phyloP scores from a whole-genome alignment of 371 early-diverging fungal species.

The Mucor saturninus region DNA sequence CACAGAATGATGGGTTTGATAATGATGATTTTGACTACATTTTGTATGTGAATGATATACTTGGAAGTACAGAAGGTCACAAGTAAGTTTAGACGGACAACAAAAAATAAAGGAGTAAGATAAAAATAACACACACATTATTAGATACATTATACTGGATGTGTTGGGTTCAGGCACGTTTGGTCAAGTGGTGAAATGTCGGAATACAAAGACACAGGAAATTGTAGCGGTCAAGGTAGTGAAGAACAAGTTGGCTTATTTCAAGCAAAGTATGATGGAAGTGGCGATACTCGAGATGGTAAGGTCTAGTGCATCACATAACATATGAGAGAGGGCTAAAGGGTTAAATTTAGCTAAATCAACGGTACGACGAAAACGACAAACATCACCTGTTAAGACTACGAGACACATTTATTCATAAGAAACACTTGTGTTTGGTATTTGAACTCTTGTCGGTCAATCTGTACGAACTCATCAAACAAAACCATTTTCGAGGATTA shows the following conservation, averaged over 20 bases:
- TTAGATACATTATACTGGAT: constrained; percentile 85
- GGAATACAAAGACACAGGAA: constrained; percentile 83
- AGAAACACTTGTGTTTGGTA: constrained; percentile 94
- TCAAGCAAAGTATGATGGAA: constrained; percentile 96
- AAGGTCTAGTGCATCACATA: constrained; percentile 5
- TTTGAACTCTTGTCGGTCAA: constrained; percentile 96
- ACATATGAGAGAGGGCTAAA: background rate
- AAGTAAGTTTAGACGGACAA: constrained; percentile 58
- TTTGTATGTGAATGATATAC: constrained; percentile 91
- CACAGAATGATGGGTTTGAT: constrained; percentile 92
- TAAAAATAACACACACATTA: background rate
- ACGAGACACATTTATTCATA: constrained; percentile 92
- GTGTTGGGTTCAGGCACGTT: constrained; percentile 98
- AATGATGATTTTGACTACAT: constrained; percentile 96
- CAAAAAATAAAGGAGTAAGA: background rate
- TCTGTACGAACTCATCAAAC: constrained; percentile 96
- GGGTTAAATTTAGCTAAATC: constrained; percentile 68
- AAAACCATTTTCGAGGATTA: constrained; percentile 94
- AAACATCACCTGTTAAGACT: constrained; percentile 88
- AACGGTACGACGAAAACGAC: constrained; percentile 80
- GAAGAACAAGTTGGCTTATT: constrained; percentile 95
- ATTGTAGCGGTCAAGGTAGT: constrained; percentile 96
- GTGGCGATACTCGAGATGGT: constrained; percentile 88
- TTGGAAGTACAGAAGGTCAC: constrained; percentile 79
- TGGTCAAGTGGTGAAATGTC: constrained; percentile 97